Conservation (phyloP, 2,329 filamentous ascomycete genomes). For the Incumbomyces lentus region DNA sequence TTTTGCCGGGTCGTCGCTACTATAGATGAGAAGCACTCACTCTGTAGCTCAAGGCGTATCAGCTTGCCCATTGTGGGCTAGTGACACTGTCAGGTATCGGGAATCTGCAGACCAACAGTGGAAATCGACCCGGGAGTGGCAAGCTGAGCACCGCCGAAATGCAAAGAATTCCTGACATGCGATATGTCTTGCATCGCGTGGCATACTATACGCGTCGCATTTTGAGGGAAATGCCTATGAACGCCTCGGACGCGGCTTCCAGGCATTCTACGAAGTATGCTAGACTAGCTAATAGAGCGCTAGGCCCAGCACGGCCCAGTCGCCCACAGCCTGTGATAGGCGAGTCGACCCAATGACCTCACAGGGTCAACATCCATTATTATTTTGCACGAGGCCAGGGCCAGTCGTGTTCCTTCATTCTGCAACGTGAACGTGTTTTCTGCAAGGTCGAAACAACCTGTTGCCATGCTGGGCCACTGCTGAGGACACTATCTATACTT, state of each 20-base stretch:
- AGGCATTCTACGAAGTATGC: no score
- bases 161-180: no score
- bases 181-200: no score
- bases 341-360: constrained; percentile 5
- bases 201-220: no score
- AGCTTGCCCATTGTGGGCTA: constrained; percentile 71
- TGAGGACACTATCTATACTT: no score
- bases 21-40: constrained; percentile 41
- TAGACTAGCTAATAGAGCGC: no score
- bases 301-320: no score
- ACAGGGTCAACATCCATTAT: constrained; percentile 4
- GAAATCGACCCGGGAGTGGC: background rate
- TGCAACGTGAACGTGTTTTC: background rate
- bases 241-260: no score
- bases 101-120: background rate
- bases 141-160: no score
- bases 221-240: no score
- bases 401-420: background rate
- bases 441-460: background rate
- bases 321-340: no score
- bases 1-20: background rate
- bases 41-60: constrained; percentile 86
- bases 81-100: background rate
- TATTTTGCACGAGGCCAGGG: background rate
- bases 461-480: no score